These are phyloP conservation scores for Leccinum disarticulatum DNA, from an alignment of 768 basidiomycete species.

Conservation along the genomic window DNA sequence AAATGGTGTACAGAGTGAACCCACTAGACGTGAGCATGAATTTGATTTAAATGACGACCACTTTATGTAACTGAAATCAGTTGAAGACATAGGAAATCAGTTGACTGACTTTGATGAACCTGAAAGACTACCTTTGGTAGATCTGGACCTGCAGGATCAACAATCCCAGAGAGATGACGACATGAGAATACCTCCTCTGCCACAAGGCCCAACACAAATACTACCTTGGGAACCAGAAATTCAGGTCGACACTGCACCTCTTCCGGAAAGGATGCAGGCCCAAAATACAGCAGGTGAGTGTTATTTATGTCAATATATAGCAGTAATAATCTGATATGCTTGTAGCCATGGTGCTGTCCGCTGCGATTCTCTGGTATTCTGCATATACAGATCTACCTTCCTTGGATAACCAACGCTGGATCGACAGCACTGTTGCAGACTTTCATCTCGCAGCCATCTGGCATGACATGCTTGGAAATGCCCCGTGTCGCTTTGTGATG, in stretches of 20 bases:
- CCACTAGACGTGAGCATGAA: no score
- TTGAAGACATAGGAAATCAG: no score
- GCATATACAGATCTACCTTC: neutral
- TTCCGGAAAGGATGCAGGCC: neutral
- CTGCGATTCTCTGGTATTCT: neutral
- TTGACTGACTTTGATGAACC: no score
- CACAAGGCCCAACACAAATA: no score
- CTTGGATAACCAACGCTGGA: neutral
- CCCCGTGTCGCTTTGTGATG: neutral
- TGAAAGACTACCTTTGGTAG: no score
- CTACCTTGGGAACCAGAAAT: neutral
- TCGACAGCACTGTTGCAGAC: conserved; percentile 1
- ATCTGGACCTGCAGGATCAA: no score
- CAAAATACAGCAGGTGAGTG: neutral
- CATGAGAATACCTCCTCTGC: no score
- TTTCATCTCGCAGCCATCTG: conserved; percentile 6
- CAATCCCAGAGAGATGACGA: no score
- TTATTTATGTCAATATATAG: neutral
- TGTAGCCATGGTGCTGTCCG: conserved; percentile 1
- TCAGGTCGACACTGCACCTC: neutral
- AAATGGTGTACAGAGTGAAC: no score
- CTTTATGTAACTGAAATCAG: no score
- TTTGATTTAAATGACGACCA: no score
- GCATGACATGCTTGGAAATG: neutral
- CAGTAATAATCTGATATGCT: neutral